Evolutionary conservation across 495 filamentous ascomycete species (phyloP), one percentile per base, ranked within the genome.

Genomic region (Aspergillus steynii): DNA sequence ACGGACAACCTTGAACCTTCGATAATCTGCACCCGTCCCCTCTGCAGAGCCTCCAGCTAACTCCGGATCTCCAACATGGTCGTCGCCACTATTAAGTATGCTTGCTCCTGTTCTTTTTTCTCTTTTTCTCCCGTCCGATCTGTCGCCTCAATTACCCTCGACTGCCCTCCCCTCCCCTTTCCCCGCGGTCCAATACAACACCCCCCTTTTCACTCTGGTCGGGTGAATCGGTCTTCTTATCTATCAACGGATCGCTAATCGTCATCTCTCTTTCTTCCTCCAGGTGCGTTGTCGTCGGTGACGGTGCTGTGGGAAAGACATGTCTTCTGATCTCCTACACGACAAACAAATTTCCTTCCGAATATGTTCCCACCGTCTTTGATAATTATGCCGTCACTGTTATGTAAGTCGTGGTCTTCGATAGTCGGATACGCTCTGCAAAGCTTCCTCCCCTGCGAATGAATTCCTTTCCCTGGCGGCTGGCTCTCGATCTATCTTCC

Each of bases 301-400:
- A 99, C 76, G 95, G 95, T 92, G 95, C 95, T 60, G 95, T 99
- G 61, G 95, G 95, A 68, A 99, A 99, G 84, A 99, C 95, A 50
- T 99, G 95, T 78, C 86, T 99, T 56, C 85, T 99, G 71, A 99
- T 99, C 80, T 96, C 91, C 68, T 99, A 99, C 80, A 99, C 95
- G 48, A 99, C 95, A 64, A 99, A 99, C 83, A 99, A 99, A 68
- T 99, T 99, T 79, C 95, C 95, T 9, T 97, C 93, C 63, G 95
- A 99, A 92, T 99, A 99, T 72, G 95, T 99, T 26, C 95, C 95
- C 27, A 99, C 95, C 26, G 95, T 99, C 34, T 99, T 99, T 75
- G 95, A 99, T 75, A 99, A 99, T 79, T 99, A 99, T 88, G 95
- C 95, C 20, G 95, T 99, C 71, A 99, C 95, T 50, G 93, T 97